phyloP scores from a whole-genome alignment of 1,284 basidiomycete genomes.

The Melampsora americana region DNA sequence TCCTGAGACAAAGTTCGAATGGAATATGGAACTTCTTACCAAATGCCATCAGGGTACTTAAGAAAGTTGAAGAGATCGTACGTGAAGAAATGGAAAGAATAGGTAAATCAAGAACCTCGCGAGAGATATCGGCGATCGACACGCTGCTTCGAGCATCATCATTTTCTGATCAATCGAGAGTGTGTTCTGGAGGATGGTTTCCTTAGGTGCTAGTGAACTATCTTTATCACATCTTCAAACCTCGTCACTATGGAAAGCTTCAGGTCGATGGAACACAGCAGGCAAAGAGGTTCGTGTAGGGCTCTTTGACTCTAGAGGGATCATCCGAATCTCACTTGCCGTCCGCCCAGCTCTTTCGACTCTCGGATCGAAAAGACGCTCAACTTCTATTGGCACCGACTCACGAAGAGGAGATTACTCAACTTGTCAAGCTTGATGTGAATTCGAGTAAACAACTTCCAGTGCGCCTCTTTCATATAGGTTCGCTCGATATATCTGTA shows the following conservation, averaged over 20 bases:
- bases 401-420: constrained; percentile 55
- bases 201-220: constrained; percentile 50
- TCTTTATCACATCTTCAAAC: constrained; percentile 53
- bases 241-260: constrained; percentile 51
- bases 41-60: constrained; percentile 51
- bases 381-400: constrained; percentile 54
- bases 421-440: constrained; percentile 51
- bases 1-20: constrained; percentile 53
- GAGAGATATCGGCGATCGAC: not conserved
- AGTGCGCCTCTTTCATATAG: constrained; percentile 53
- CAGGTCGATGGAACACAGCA: constrained; percentile 51
- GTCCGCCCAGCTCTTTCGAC: constrained; percentile 50
- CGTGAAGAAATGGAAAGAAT: constrained; percentile 51
- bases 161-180: no score
- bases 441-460: constrained; percentile 51
- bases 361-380: constrained; percentile 51
- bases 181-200: not conserved
- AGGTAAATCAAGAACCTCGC: constrained; percentile 27
- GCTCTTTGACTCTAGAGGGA: no score
- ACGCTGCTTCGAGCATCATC: no score
- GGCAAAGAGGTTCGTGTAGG: constrained; percentile 49
- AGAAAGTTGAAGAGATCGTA: constrained; percentile 52
- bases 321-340: not conserved
- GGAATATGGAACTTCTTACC: constrained; percentile 54
- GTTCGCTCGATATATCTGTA: constrained; percentile 10